Evolutionary conservation across 192 early-diverging fungal genomes (phyloP), one percentile per base, ranked within the genome.

Genomic region (Entomortierella lignicola): DNA sequence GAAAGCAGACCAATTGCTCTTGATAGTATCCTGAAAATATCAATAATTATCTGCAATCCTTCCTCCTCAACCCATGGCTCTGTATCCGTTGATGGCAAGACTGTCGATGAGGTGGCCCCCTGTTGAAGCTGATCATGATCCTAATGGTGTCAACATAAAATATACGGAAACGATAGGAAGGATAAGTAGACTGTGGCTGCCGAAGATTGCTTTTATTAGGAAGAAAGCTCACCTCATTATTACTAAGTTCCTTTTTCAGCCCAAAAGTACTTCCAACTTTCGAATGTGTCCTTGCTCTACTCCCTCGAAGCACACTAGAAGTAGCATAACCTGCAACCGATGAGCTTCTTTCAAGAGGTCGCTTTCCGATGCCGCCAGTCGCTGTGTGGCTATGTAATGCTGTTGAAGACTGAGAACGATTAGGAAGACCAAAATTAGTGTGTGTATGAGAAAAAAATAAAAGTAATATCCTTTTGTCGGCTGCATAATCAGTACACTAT

Each of bases 1-100:
- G 80, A 71, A 11, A 85, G 29, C 17, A 66, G 30, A 12, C 65
- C 72, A 39, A 66, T 63, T 6, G 72, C 63, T 8, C 66, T 60
- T 0, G 72, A 65, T 41, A 68, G 31, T 23, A 77, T 63, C 34
- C 55, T 58, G 52, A 77, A 58, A 18, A 68, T 57, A 26, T 68
- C 66, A 1, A 59, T 57, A 52, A 68, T 29, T 6, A 57, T 55
- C 8, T 50, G 39, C 52, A 77, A 37, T 6, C 50, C 70, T 27
- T 56, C 67, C n/a, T 56, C 25, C 10, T 71, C 63, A 1, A 27
- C 54, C 63, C 39, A 44, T 27, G 51, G 17, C 11, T 79, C 73
- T 15, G 57, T 55, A 12, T 67, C 70, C 44, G 63, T 60, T 8
- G 29, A n/a, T 41, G 41, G 21, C 41, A 30, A 29, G 25, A 34